phyloP scores from a whole-genome alignment of 495 filamentous ascomycete species.

The Zalerion maritima region DNA sequence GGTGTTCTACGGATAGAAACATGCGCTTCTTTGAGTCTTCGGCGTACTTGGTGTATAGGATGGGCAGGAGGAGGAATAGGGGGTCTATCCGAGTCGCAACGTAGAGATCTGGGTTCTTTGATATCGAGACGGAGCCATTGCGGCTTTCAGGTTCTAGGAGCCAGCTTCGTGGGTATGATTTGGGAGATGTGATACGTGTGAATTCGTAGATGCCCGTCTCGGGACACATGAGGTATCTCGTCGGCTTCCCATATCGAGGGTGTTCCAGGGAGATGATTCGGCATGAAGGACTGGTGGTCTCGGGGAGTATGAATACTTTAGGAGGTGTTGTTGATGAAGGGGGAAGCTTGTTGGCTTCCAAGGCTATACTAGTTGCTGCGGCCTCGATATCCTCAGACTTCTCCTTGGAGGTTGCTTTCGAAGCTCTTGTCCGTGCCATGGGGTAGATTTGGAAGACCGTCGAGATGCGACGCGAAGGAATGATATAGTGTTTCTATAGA shows the following conservation, averaged over 20 bases:
- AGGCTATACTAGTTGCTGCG: conserved; percentile 4
- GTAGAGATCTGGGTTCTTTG: conserved; percentile 53
- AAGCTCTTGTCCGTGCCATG: conserved; percentile 14
- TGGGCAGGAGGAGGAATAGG: conserved; percentile 69
- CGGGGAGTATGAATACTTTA: conserved; percentile 70
- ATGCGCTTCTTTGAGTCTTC: conserved; percentile 35
- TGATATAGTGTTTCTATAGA: no score
- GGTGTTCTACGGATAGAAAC: conserved; percentile 68
- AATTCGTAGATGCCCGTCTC: conserved; percentile 75
- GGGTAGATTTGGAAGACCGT: no score
- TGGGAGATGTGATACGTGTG: conserved; percentile 55
- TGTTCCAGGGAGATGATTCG: conserved; percentile 67
- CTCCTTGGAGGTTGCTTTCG: conserved; percentile 14
- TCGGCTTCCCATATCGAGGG: conserved; percentile 49
- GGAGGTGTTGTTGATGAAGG: conserved; percentile 30
- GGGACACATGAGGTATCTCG: conserved; percentile 70
- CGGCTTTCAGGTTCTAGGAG: conserved; percentile 29
- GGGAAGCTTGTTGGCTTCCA: conserved; percentile 11
- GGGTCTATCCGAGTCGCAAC: conserved; percentile 75
- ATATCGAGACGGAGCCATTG: conserved; percentile 10
- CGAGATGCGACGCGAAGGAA: not conserved
- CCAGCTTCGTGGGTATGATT: conserved; percentile 49
- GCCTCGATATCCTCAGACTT: conserved; percentile 10
- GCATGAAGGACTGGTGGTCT: conserved; percentile 42
- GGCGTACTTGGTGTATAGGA: conserved; percentile 30